Percentiles rank a stretch among this genome's conserved stretches.
phyloP scores from a whole-genome alignment of 345 rosid species.

The Limnanthes douglasii region DNA sequence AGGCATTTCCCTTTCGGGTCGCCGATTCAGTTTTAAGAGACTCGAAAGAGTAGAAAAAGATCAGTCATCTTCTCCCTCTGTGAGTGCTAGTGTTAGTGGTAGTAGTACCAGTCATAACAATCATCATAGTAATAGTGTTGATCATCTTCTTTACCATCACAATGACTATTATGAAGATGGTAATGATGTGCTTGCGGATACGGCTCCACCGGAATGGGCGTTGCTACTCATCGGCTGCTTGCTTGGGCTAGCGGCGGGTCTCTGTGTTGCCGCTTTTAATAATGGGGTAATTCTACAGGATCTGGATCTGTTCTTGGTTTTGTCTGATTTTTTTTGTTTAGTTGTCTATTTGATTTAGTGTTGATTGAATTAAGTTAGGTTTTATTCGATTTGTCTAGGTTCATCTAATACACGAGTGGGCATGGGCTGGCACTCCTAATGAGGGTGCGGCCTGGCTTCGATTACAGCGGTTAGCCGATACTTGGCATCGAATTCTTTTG shows the following conservation, averaged over 20 bases:
- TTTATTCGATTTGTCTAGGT: slow-evolving; percentile 34
- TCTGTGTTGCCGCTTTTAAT: slow-evolving; percentile 85
- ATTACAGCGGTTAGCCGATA: slow-evolving; percentile 65
- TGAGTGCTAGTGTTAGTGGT: background rate
- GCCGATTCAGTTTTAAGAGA: slow-evolving; percentile 34
- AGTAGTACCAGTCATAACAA: slow-evolving; percentile 9
- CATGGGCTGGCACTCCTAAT: slow-evolving; percentile 96
- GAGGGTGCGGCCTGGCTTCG: slow-evolving; percentile 99
- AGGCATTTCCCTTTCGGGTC: slow-evolving; percentile 40
- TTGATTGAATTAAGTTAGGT: slow-evolving; percentile 4
- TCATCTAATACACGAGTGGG: slow-evolving; percentile 91
- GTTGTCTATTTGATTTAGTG: slow-evolving; percentile 10
- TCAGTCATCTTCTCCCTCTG: slow-evolving; percentile 11
- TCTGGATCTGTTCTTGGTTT: slow-evolving; percentile 7
- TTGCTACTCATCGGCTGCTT: slow-evolving; percentile 82
- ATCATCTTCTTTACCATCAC: slow-evolving; percentile 10
- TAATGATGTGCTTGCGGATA: slow-evolving; percentile 37
- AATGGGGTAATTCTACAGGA: slow-evolving; percentile 38
- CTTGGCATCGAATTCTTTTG: slow-evolving; percentile 94
- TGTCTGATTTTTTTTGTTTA: background rate
- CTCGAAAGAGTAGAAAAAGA: slow-evolving; percentile 28
- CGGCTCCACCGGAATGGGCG: slow-evolving; percentile 96
- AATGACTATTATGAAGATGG: slow-evolving; percentile 15
- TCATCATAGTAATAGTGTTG: slow-evolving; percentile 9
- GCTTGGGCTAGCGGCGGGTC: slow-evolving; percentile 83